These are phyloP conservation scores for Seiridium cupressi DNA, from an alignment of 2,329 filamentous ascomycete genomes.

Conservation along the genomic window DNA sequence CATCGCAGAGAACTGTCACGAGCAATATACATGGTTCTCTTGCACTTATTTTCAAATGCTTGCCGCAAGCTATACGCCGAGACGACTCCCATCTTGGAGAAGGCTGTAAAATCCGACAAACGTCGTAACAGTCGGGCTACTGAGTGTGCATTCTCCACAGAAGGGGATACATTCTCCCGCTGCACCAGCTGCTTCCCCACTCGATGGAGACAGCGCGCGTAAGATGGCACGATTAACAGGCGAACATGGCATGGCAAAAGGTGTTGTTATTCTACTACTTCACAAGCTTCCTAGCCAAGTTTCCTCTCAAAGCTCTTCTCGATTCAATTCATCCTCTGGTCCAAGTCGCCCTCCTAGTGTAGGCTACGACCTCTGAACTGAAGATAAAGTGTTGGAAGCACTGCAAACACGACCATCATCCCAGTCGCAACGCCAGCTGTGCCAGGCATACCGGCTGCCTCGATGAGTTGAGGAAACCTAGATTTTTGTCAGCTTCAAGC, in stretches of 20 bases:
- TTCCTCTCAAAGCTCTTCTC: neutral
- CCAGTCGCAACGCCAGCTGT: conserved; percentile 33
- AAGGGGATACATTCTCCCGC: no score
- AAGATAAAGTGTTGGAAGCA: conserved; percentile 13
- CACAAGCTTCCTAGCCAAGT: neutral
- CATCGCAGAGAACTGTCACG: no score
- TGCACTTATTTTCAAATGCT: no score
- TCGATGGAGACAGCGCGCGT: neutral
- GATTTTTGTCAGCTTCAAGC: neutral
- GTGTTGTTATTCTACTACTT: neutral
- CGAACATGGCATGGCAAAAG: neutral
- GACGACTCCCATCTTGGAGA: no score
- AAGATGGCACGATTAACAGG: neutral
- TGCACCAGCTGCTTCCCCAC: neutral
- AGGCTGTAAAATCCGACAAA: no score
- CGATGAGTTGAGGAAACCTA: conserved; percentile 38
- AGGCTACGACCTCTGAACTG: conserved; percentile 15
- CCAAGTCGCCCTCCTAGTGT: conserved; percentile 3
- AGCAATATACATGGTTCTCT: no score
- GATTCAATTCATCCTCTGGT: neutral
- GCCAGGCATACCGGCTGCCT: conserved; percentile 26
- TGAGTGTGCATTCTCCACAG: no score
- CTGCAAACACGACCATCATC: conserved; percentile 26
- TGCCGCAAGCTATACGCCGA: no score
- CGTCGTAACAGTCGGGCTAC: no score